Percentiles rank a stretch among this genome's conserved stretches.
These are phyloP conservation scores for Coelastrella sp. DNA, from an alignment of 139 green algal species.

Conservation along the genomic window DNA sequence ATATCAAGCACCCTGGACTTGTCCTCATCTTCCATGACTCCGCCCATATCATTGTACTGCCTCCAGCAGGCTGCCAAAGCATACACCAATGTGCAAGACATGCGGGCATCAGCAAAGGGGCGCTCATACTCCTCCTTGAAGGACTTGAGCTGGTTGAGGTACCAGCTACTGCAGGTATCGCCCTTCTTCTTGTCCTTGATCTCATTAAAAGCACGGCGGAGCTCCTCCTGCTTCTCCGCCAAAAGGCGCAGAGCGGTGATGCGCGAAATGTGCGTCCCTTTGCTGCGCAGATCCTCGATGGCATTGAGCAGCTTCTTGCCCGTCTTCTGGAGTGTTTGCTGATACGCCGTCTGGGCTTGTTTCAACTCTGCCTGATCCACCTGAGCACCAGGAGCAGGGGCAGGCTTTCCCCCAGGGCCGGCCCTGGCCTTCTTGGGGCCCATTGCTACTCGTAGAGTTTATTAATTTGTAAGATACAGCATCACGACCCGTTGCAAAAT, in stretches of 20 bases:
- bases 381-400: not conserved
- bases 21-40: not conserved
- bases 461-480: not conserved
- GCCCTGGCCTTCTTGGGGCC: not conserved
- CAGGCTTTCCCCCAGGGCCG: not conserved
- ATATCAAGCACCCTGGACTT: not conserved
- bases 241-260: not conserved
- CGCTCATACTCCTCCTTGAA: not conserved
- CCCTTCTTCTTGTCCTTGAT: not conserved
- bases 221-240: not conserved
- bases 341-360: not conserved
- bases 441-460: not conserved
- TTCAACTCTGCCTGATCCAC: not conserved
- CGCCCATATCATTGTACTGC: not conserved
- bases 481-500: not conserved
- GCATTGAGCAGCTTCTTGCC: not conserved
- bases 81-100: not conserved
- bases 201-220: not conserved
- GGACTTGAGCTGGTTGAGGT: not conserved
- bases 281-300: not conserved
- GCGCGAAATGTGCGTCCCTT: not conserved
- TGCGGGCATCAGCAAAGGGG: not conserved
- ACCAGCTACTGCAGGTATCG: not conserved
- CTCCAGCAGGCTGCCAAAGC: not conserved
- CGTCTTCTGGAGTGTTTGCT: not conserved